A percentile compares a stretch with the other conserved stretches of the same genome.
Evolutionary conservation across 1,284 basidiomycete genomes (phyloP).

Genomic region (Tylopilus sp.): DNA sequence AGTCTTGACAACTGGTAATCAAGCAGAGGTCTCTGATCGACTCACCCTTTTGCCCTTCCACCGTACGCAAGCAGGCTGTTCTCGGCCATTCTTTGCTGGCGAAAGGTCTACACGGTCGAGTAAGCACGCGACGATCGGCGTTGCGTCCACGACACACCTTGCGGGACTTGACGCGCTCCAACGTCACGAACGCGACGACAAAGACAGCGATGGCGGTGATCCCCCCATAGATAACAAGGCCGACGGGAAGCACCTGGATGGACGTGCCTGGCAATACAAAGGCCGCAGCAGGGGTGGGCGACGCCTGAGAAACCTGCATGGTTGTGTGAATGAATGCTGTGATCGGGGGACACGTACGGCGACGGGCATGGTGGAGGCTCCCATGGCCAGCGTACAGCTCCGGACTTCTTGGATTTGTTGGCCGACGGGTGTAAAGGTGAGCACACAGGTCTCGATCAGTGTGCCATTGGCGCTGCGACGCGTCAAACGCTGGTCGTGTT

Average conservation of each 20-base stretch:
- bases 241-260: conserved; percentile 72
- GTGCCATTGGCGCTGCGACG: conserved; percentile 40
- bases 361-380: conserved; percentile 7
- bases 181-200: conserved; percentile 77
- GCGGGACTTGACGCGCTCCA: conserved; percentile 77
- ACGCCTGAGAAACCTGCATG: conserved; percentile 4
- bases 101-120: conserved; percentile 55
- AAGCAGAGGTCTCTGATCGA: not conserved
- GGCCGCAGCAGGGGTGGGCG: conserved; percentile 39
- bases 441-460: conserved; percentile 59
- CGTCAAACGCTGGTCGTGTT: not conserved
- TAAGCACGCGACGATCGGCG: not conserved
- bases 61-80: conserved; percentile 57
- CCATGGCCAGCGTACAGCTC: conserved; percentile 48
- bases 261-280: conserved; percentile 69
- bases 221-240: conserved; percentile 76
- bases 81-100: conserved; percentile 70
- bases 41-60: conserved; percentile 35
- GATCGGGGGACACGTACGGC: conserved; percentile 5
- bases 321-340: not conserved
- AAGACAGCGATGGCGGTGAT: conserved; percentile 76
- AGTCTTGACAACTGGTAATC: not conserved
- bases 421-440: conserved; percentile 61
- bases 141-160: conserved; percentile 46
- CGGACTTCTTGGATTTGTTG: conserved; percentile 54